Base-by-base conservation (phyloP, 2,329 filamentous ascomycete species). In the Exophiala alcalophila region DNA sequence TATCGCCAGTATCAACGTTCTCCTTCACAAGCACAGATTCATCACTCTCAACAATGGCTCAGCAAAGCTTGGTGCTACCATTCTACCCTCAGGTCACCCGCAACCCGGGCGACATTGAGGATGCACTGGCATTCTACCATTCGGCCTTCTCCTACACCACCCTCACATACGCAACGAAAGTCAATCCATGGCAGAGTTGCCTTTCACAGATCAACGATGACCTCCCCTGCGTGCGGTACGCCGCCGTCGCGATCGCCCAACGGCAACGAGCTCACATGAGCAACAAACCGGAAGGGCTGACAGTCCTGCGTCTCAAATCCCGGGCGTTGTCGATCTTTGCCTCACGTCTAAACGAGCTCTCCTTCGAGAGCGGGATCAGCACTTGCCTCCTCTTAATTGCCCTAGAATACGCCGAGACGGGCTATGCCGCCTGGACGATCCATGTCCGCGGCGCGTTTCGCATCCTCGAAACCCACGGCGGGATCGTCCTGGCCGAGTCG, bases 141-240 rank as follows among this genome's bases (percentile, higher is more conserved):
- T 41, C 44, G 10, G 33, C 36, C 16, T 53, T 53, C 30, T 44
- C 47, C 12, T 33, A 48, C 21, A 50, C 41, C 24, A 53, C 47
- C 8, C 50, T 53, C 16, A 53, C 50, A 11, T 53, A 41, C 24
- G 26, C 34, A 3, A 44, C 51, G 10, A 36, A 36, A 11, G 40
- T 50, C 28, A 53, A 53, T 31, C 50, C 50, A 3, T 53, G 50
- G 50, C 50, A 50, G 7, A 37, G 44, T 19, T 44, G 36, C 16
- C 40, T 53, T 12, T 25, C 40, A 3, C 31, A 40, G 9, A 44
- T 53, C 3, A 33, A 52, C 30, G 47, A 53, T 18, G 43, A 46
- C 12, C 35, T 48, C 7, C 47, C 50, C 6, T 53, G 40, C 9
- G 46, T 53, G 4, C 47, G 40, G 4, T 48, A 50, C 25, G 50